phyloP scores from a whole-genome alignment of 140 eudicot species.

The Erigeron philadelphicus region DNA sequence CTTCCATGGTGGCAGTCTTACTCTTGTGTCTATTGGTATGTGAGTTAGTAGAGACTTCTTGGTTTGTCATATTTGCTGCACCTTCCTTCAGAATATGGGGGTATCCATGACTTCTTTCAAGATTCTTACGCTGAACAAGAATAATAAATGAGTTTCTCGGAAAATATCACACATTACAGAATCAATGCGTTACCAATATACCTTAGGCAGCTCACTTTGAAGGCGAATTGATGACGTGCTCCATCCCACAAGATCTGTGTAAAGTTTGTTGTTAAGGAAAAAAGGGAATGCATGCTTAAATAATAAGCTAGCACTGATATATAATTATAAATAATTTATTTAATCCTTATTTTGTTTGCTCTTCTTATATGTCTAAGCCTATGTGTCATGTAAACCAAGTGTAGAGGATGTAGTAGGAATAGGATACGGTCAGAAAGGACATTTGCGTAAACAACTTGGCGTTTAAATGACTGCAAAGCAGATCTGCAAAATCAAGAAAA shows the following conservation, averaged over 20 bases:
- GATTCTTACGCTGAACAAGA: constrained; percentile 43
- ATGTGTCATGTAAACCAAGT: not conserved
- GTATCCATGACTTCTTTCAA: constrained; percentile 48
- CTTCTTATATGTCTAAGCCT: not conserved
- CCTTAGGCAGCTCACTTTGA: constrained; percentile 72
- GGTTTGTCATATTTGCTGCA: constrained; percentile 26
- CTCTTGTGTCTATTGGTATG: constrained; percentile 29
- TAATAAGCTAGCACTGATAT: not conserved
- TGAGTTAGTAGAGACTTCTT: constrained; percentile 27
- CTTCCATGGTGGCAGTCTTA: constrained; percentile 50
- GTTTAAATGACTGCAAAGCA: constrained; percentile 78
- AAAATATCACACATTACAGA: not conserved
- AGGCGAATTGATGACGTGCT: constrained; percentile 77
- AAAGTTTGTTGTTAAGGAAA: constrained; percentile 27
- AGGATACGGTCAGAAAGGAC: constrained; percentile 87
- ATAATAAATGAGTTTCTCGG: constrained; percentile 16
- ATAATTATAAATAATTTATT: constrained; percentile 12
- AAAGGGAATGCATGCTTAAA: constrained; percentile 18
- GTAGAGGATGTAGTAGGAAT: not conserved
- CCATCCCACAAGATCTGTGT: constrained; percentile 87
- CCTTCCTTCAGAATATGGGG: constrained; percentile 64
- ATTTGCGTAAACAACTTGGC: constrained; percentile 82
- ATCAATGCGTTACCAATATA: constrained; percentile 14
- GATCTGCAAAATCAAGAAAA: constrained; percentile 50
- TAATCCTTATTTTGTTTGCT: constrained; percentile 2